Base-by-base conservation (phyloP, 768 basidiomycete genomes). In the Lepiota venenata region DNA sequence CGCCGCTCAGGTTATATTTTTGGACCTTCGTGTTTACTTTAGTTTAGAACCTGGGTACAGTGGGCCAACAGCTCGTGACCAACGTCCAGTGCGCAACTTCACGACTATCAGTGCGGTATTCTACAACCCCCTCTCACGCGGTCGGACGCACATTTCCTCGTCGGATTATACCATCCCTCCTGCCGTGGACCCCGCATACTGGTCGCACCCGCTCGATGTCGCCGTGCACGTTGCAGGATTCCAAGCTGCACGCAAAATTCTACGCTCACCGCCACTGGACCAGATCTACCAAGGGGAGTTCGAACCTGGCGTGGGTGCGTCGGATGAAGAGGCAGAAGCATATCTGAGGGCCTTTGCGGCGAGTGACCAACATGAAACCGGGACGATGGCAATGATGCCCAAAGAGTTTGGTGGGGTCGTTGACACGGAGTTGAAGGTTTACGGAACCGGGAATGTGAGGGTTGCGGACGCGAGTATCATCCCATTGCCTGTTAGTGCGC, bases 141-240 rank as follows among this genome's bases (percentile, higher is more conserved):
- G 81, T 15, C 67, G 69, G 6, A 70, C 80, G 20, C 71, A 76
- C 43, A 76, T 81, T 56, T 72, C 66, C 15, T 76, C 76, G 3
- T 68, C 72, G 5, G 62, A 72, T 60, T 67, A 74, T 1, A 72
- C 71, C 56, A 61, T 64, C n/a, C 56, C 68, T 20, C 80, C 82
- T 0, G 61, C 64, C 3, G 79, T 83, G 56, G 75, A 84, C 61
- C 79, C 81, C 0, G 74, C 75, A 39, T 82, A 74, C 54, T 70
- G 71, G 57, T 50, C 65, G 0, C 69, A 71, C 48, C 65, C 68
- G 1, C 43, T 68, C 12, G 73, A 74, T 54, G 51, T 67, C 9
- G 61, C 65, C 1, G 55, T 68, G 2, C 67, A 73, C 18, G 64
- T 70, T 15, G 67, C 63, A 21, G 66, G 64, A 1, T 58, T 71